These are phyloP conservation scores for Globisporangium spinosum DNA, from an alignment of 352 stramenopile genomes.

Conservation along the genomic window DNA sequence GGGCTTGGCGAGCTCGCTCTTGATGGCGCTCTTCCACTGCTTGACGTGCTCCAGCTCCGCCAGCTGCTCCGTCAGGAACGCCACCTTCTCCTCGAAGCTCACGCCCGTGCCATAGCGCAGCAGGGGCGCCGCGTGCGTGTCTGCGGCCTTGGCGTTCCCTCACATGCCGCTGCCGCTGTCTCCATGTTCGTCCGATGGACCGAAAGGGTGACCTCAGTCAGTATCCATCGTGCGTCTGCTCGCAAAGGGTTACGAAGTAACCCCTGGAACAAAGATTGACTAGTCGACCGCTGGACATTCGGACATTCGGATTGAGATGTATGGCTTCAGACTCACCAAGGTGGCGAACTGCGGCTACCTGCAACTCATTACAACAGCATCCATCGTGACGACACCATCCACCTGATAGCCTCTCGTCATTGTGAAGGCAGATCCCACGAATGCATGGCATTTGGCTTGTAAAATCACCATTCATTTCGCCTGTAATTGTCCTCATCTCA, in stretches of 20 bases:
- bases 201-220: neutral
- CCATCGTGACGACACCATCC: neutral
- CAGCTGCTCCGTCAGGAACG: constrained; percentile 47
- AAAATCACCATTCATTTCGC: neutral
- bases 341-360: neutral
- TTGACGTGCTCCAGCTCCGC: constrained; percentile 34
- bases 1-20: constrained; percentile 42
- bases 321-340: neutral
- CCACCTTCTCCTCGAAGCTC: constrained; percentile 44
- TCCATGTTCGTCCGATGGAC: constrained; percentile 5
- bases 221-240: neutral
- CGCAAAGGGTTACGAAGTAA: neutral
- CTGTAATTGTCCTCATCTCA: neutral
- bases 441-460: too few relatives aligned
- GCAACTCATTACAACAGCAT: neutral
- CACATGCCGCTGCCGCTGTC: neutral
- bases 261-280: neutral
- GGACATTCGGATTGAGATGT: neutral
- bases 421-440: too few relatives aligned
- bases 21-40: constrained; percentile 53
- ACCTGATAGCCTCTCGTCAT: neutral
- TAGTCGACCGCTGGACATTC: neutral
- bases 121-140: constrained; percentile 1
- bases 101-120: constrained; percentile 20
- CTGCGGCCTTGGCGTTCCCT: neutral